These are phyloP conservation scores for Talaromyces atroroseus DNA, from an alignment of 2,329 filamentous ascomycete species.

Conservation along the genomic window DNA sequence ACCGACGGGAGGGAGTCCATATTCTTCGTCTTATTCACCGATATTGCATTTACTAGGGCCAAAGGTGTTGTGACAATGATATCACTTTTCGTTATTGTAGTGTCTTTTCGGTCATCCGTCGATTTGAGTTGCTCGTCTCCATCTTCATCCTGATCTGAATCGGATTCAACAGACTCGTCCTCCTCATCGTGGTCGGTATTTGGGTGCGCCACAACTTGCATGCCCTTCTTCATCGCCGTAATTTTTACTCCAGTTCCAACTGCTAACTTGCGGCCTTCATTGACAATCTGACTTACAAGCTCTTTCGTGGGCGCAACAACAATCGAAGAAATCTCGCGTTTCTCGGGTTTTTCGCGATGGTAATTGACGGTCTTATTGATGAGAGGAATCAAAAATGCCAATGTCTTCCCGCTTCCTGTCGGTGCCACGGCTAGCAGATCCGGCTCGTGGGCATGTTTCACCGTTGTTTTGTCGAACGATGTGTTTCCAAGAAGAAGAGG, in stretches of 20 bases:
- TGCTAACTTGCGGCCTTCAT: conserved; percentile 76
- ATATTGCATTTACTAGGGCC: conserved; percentile 68
- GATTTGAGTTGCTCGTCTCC: conserved; percentile 22
- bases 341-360: conserved; percentile 45
- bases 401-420: conserved; percentile 92
- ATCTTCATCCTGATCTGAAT: conserved; percentile 31
- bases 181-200: conserved; percentile 33
- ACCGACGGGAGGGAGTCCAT: conserved; percentile 59
- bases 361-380: conserved; percentile 66
- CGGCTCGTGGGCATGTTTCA: conserved; percentile 39
- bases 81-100: conserved; percentile 63
- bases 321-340: conserved; percentile 61
- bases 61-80: conserved; percentile 77
- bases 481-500: conserved; percentile 63
- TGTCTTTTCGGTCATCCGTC: conserved; percentile 28
- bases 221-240: conserved; percentile 78
- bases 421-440: conserved; percentile 87
- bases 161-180: conserved; percentile 9
- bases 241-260: conserved; percentile 72
- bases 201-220: conserved; percentile 56
- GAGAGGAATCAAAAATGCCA: conserved; percentile 84
- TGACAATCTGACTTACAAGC: conserved; percentile 72
- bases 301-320: conserved; percentile 76
- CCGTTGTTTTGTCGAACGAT: conserved; percentile 31
- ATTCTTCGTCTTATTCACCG: conserved; percentile 41